These are phyloP conservation scores for Daldinia eschscholtzii DNA, from an alignment of 2,329 filamentous ascomycete species.

Conservation along the genomic window DNA sequence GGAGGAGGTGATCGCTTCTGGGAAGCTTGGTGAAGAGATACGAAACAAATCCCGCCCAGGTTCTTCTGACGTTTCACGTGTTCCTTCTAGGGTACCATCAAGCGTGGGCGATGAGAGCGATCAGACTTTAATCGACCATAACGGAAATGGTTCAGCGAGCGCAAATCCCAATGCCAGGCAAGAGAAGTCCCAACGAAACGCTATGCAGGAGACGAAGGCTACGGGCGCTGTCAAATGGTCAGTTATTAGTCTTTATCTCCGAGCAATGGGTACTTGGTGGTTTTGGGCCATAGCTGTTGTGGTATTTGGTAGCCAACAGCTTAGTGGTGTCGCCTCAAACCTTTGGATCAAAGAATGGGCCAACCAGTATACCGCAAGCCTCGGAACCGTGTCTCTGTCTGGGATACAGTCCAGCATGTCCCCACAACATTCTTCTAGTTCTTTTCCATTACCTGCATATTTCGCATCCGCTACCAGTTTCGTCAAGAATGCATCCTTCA, in stretches of 20 bases:
- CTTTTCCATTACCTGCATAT: constrained; percentile 55
- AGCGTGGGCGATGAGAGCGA: constrained; percentile 74
- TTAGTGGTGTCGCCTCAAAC: constrained; percentile 88
- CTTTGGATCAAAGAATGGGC: constrained; percentile 97
- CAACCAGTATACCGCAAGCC: constrained; percentile 77
- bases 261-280: constrained; percentile 95
- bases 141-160: constrained; percentile 60
- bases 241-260: constrained; percentile 87
- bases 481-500: constrained; percentile 50
- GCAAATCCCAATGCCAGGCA: constrained; percentile 62
- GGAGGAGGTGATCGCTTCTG: constrained; percentile 84
- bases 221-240: constrained; percentile 88
- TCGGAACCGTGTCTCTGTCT: constrained; percentile 56
- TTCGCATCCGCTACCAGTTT: constrained; percentile 58
- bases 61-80: constrained; percentile 77
- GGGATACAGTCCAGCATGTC: constrained; percentile 53
- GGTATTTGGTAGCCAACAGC: constrained; percentile 85
- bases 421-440: constrained; percentile 54
- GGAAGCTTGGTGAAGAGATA: constrained; percentile 88
- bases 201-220: constrained; percentile 81
- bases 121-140: constrained; percentile 68
- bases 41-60: constrained; percentile 75
- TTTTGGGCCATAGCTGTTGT: constrained; percentile 85
- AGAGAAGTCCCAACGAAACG: constrained; percentile 64
- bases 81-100: constrained; percentile 83